These are phyloP conservation scores for Ophidiomyces ophidiicola DNA, from an alignment of 2,329 filamentous ascomycete genomes.

Conservation along the genomic window DNA sequence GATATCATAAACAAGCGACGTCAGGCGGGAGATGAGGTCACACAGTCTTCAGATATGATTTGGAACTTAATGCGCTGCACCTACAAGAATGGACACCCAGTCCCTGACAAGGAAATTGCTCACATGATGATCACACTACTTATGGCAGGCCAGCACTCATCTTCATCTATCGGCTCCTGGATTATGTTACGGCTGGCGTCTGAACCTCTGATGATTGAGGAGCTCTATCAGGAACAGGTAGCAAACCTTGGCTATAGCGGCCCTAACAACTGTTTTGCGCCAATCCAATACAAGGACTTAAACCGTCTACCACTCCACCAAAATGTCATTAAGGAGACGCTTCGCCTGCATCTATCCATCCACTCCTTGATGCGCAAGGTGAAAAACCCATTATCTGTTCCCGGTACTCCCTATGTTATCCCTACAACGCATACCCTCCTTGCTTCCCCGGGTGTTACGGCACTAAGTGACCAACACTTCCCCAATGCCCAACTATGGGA, in stretches of 20 bases:
- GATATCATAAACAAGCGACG: constrained; percentile 57
- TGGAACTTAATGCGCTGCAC: constrained; percentile 62
- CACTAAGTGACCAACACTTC: constrained; percentile 49
- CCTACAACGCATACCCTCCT: constrained; percentile 68
- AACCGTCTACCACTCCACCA: constrained; percentile 49
- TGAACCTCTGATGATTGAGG: constrained; percentile 55
- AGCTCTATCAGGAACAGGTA: constrained; percentile 57
- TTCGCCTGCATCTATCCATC: constrained; percentile 59
- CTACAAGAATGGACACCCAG: constrained; percentile 58
- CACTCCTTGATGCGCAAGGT: constrained; percentile 63
- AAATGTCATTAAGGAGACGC: constrained; percentile 58
- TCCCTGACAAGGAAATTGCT: constrained; percentile 65
- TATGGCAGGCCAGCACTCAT: constrained; percentile 76
- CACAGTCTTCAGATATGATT: constrained; percentile 56
- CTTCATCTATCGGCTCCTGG: constrained; percentile 65
- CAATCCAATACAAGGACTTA: constrained; percentile 49
- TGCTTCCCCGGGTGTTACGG: constrained; percentile 61
- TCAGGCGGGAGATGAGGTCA: constrained; percentile 29
- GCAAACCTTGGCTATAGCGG: constrained; percentile 37
- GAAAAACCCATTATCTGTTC: constrained; percentile 51
- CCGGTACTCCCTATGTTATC: constrained; percentile 52
- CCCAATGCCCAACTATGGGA: constrained; percentile 48
- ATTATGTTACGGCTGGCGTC: constrained; percentile 62
- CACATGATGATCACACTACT: constrained; percentile 79
- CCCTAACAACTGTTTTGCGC: constrained; percentile 35